phyloP scores from a whole-genome alignment of 1,139 yeast genomes.

The Lodderomyces margitis region DNA sequence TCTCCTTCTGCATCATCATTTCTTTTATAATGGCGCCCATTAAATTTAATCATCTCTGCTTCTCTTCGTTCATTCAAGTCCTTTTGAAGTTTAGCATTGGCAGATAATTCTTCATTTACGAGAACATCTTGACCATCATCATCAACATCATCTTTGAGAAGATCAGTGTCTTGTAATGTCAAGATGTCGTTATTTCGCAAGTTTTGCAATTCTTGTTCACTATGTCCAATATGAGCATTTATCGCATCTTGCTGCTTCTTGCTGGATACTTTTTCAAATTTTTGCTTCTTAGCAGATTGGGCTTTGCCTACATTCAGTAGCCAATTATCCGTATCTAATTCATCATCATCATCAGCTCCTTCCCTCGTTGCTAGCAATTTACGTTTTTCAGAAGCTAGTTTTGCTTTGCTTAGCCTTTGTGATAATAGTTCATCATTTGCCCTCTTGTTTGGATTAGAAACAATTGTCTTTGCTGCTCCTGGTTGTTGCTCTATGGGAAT shows the following conservation, averaged over 20 bases:
- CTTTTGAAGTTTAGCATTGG: constrained; percentile 26
- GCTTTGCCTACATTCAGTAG: constrained; percentile 22
- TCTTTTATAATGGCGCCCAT: constrained; percentile 22
- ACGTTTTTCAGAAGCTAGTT: background rate
- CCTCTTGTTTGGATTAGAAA: background rate
- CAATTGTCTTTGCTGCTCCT: background rate
- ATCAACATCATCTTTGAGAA: constrained; percentile 37
- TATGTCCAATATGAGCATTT: constrained; percentile 45
- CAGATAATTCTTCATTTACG: constrained; percentile 40
- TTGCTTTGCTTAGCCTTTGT: constrained; percentile 11
- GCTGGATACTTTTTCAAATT: constrained; percentile 1
- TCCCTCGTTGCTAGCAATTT: background rate
- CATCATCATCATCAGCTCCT: constrained; percentile 14
- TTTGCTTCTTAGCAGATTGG: constrained; percentile 7
- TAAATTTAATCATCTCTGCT: constrained; percentile 26
- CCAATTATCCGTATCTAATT: constrained; percentile 41
- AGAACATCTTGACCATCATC: constrained; percentile 50
- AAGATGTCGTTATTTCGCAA: constrained; percentile 52
- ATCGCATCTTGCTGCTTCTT: background rate
- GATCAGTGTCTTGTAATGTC: constrained; percentile 60
- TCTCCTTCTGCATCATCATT: constrained; percentile 15
- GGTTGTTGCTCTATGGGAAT: constrained; percentile 20
- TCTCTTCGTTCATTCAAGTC: constrained; percentile 24
- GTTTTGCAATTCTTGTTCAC: constrained; percentile 34
- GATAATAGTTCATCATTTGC: constrained; percentile 1